phyloP scores from a whole-genome alignment of 176 grass and related monocot genomes.

The Thalia dealbata region DNA sequence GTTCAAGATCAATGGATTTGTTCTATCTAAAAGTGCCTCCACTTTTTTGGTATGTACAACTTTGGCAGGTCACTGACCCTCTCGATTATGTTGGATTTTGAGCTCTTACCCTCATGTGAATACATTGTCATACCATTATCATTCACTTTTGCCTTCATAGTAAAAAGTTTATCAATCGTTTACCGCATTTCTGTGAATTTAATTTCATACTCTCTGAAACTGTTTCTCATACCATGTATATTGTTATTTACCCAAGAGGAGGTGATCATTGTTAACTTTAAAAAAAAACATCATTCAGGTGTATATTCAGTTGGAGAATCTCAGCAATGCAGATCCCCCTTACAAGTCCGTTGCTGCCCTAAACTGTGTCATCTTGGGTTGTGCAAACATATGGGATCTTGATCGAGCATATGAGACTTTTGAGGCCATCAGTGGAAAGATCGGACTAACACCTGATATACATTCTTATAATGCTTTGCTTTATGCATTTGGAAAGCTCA shows the following conservation, averaged over 20 bases:
- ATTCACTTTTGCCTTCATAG: too few species aligned
- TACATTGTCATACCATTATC: not conserved
- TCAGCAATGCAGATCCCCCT: constrained; percentile 55
- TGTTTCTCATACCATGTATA: not conserved
- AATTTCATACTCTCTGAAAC: not conserved
- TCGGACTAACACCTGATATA: constrained; percentile 65
- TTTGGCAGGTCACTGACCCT: not conserved
- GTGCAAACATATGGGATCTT: constrained; percentile 97
- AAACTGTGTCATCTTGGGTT: constrained; percentile 93
- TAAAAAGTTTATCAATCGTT: too few species aligned
- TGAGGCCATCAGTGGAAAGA: constrained; percentile 68
- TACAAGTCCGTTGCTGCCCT: constrained; percentile 92
- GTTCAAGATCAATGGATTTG: not conserved
- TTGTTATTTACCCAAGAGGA: not conserved
- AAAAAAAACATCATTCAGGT: constrained; percentile 38
- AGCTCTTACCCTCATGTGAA: not conserved
- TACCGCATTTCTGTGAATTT: not conserved
- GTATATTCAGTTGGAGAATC: constrained; percentile 88
- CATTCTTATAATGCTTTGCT: constrained; percentile 95
- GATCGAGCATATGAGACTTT: constrained; percentile 94
- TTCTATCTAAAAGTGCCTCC: not conserved
- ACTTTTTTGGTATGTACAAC: not conserved
- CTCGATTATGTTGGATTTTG: not conserved
- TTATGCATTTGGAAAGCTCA: constrained; percentile 76
- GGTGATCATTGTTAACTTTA: constrained; percentile 8